Percentiles rank a stretch among this genome's conserved stretches.
phyloP scores from a whole-genome alignment of 768 basidiomycete genomes.

The Pleurotus djamor region DNA sequence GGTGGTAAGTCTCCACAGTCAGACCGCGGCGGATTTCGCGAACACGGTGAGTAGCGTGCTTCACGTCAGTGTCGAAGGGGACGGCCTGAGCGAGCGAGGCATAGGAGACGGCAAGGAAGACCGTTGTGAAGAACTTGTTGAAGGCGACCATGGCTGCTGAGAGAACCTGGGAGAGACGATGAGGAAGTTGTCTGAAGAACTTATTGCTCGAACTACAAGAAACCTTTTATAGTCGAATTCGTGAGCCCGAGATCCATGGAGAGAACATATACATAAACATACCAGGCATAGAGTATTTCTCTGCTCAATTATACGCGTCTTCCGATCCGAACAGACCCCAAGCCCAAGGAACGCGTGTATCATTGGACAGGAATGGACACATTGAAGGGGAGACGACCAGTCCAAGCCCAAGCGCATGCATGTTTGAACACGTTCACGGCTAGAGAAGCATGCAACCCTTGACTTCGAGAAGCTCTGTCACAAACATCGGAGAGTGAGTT shows the following conservation, averaged over 20 bases:
- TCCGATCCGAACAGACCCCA: neutral
- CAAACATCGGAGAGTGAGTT: neutral
- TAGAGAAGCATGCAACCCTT: neutral
- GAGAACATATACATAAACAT: neutral
- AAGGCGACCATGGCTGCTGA: neutral
- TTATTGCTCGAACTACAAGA: neutral
- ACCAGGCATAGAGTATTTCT: neutral
- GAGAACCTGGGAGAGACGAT: neutral
- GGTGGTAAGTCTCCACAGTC: conserved; percentile 31
- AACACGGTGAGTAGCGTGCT: conserved; percentile 28
- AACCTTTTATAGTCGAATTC: neutral
- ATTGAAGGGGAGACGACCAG: neutral
- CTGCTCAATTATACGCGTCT: neutral
- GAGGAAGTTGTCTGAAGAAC: neutral
- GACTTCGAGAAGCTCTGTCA: neutral
- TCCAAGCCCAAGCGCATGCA: neutral
- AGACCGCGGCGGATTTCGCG: conserved; percentile 25
- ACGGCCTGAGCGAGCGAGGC: conserved; percentile 21
- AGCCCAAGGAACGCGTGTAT: neutral
- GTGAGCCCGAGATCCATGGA: neutral
- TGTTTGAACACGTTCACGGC: neutral
- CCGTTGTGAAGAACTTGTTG: conserved; percentile 24
- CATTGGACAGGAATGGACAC: neutral
- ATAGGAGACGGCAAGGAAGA: conserved; percentile 23
- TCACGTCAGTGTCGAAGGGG: conserved; percentile 21